Base-by-base conservation (phyloP, 768 basidiomycete species). In the Calocybe indica region DNA sequence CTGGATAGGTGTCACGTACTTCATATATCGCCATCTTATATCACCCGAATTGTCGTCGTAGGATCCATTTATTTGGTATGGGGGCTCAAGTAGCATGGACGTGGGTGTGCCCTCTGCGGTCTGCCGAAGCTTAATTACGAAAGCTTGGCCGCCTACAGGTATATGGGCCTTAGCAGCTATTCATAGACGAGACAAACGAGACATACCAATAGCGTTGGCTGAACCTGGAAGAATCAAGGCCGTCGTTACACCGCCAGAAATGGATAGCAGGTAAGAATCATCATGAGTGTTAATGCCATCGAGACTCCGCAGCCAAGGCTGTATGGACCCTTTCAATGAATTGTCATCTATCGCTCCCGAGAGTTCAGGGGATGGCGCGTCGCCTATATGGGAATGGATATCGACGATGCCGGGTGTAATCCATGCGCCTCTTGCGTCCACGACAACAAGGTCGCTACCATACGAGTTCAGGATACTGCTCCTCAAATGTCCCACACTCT, bases 231-330 rank as follows among this genome's bases (percentile, higher is more conserved):
- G 71, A 15, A 92, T 69, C 32, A 89, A 71, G 2, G 85, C 74
- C 0, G 86, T 85, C 0, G 90, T 92, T 10, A 92, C 76, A 7
- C 92, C 91, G 7, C 91, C 89, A 0, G 88, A 67, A 49, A 88
- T 76, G n/a, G 83, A 76, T 6, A 86, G 67, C 13, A 62, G 67
- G 63, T 83, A 90, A 0, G 87, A 74, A 12, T 79, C 76, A 60
- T 92, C 89, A 54, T 86, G 87, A 0, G 88, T 89, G 59, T 92
- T 90, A 43, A 92, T 69, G 0, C 77, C 88, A 55, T 94, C 90
- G 9, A 92, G 62, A 29, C 79, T 82, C 33, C 88, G 74, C 6
- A 92, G 70, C 83, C 83, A 86, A 11, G 79, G 79, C 40, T 68
- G 67, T 2, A 69, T 58, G 9, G 63, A 71, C 12, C 66, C 72